A percentile compares a stretch with the other conserved stretches of the same genome.
Evolutionary conservation across 2,329 filamentous ascomycete genomes (phyloP).

Genomic region (Hymenoscyphus fructigenus): DNA sequence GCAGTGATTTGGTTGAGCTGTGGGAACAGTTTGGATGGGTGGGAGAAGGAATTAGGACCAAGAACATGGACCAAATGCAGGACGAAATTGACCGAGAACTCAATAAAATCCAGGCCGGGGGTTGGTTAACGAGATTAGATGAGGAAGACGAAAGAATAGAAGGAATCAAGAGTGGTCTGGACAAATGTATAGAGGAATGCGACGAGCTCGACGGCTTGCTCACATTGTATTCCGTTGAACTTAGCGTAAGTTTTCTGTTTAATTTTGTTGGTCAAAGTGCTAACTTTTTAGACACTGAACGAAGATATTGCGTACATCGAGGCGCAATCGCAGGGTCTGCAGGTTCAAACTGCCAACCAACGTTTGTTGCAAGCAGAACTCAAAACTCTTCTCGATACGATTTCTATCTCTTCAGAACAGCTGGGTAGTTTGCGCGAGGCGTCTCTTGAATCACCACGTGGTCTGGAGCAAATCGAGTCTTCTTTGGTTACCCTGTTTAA

Average conservation of each 20-base stretch:
- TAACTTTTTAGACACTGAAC: slow-evolving; percentile 69
- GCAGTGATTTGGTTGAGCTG: slow-evolving; percentile 77
- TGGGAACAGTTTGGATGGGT: slow-evolving; percentile 89
- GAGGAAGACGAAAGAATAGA: slow-evolving; percentile 89
- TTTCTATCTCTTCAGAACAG: slow-evolving; percentile 77
- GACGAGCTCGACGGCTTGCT: slow-evolving; percentile 94
- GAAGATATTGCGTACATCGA: slow-evolving; percentile 98
- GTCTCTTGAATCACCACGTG: slow-evolving; percentile 68
- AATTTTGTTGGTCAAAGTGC: slow-evolving; percentile 7
- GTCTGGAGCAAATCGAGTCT: slow-evolving; percentile 74
- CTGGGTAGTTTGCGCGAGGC: slow-evolving; percentile 72
- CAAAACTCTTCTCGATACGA: slow-evolving; percentile 83
- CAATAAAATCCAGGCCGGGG: slow-evolving; percentile 86
- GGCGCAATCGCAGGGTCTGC: slow-evolving; percentile 92
- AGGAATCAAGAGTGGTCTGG: slow-evolving; percentile 81
- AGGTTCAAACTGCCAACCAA: slow-evolving; percentile 96
- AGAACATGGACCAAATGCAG: slow-evolving; percentile 78
- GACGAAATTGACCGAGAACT: slow-evolving; percentile 83
- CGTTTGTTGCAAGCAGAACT: slow-evolving; percentile 87
- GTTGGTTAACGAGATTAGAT: slow-evolving; percentile 80
- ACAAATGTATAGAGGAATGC: slow-evolving; percentile 89
- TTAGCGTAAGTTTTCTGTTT: slow-evolving; percentile 63
- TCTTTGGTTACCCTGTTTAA: slow-evolving; percentile 82
- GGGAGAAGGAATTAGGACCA: slow-evolving; percentile 70
- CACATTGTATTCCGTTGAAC: slow-evolving; percentile 90